phyloP scores from a whole-genome alignment of 768 basidiomycete species.

The Leucosporidium yakuticum region DNA sequence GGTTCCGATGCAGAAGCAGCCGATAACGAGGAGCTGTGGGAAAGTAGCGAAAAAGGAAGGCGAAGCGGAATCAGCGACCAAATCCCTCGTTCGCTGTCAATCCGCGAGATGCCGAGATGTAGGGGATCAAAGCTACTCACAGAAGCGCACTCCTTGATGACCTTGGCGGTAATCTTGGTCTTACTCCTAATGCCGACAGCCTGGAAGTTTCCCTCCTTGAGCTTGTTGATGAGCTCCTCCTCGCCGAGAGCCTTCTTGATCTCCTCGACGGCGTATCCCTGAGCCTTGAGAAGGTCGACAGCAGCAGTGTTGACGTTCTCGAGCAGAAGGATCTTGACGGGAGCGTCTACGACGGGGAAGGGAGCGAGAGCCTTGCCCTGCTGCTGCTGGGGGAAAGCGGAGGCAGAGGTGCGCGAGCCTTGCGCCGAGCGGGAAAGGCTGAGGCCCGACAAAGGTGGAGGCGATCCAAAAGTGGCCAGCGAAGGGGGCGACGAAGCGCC shows the following conservation, averaged over 20 bases:
- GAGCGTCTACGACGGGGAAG: conserved; percentile 48
- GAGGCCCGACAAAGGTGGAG: neutral
- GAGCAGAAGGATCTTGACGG: conserved; percentile 73
- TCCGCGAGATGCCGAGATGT: neutral
- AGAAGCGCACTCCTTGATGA: conserved; percentile 80
- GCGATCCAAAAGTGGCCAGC: neutral
- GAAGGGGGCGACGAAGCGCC: neutral
- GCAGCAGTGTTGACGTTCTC: conserved; percentile 69
- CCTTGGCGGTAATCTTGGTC: conserved; percentile 86
- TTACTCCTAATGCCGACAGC: conserved; percentile 96
- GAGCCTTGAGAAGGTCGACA: conserved; percentile 65
- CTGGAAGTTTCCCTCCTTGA: conserved; percentile 73
- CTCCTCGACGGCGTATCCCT: conserved; percentile 91
- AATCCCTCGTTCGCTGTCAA: neutral
- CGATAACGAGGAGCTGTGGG: conserved; percentile 79
- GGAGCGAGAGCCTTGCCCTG: conserved; percentile 9
- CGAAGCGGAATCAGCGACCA: neutral
- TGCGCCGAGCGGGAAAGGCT: too few relatives aligned
- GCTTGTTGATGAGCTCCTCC: conserved; percentile 71
- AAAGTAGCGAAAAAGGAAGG: neutral
- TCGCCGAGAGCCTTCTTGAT: conserved; percentile 78
- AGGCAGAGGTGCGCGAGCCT: neutral
- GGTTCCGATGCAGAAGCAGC: conserved; percentile 98
- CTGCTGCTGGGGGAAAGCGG: neutral
- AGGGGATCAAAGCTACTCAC: conserved; percentile 47